Conservation (phyloP, 1,284 basidiomycete genomes). For the Sphagnurus paluster region DNA sequence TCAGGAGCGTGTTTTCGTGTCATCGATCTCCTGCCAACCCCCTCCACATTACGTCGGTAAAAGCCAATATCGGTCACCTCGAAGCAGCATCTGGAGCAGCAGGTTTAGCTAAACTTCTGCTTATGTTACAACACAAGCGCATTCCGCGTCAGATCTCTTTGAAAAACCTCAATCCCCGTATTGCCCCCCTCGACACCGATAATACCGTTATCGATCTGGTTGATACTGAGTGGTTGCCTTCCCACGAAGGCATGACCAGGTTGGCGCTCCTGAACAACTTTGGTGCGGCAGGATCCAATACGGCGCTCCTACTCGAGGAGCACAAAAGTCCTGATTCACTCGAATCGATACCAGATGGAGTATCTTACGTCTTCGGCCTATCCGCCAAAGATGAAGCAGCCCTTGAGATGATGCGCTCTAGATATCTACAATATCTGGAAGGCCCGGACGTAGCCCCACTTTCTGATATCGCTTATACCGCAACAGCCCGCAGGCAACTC, state of each 20-base stretch:
- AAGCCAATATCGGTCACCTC: constrained; percentile 72
- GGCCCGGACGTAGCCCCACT: constrained; percentile 31
- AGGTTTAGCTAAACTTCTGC: constrained; percentile 65
- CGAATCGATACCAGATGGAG: background rate
- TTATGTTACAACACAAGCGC: constrained; percentile 58
- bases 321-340: constrained; percentile 4
- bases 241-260: constrained; percentile 34
- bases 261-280: constrained; percentile 72
- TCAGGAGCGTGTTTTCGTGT: constrained; percentile 53
- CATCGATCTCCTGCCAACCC: constrained; percentile 44
- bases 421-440: constrained; percentile 48
- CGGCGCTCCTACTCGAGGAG: constrained; percentile 62
- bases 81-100: constrained; percentile 75
- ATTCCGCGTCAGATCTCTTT: constrained; percentile 67
- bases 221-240: constrained; percentile 41
- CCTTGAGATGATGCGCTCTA: constrained; percentile 45
- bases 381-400: constrained; percentile 56
- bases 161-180: constrained; percentile 53
- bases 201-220: constrained; percentile 48
- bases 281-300: constrained; percentile 72
- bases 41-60: constrained; percentile 66
- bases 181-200: constrained; percentile 49
- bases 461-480: constrained; percentile 59
- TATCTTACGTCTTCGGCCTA: constrained; percentile 50
- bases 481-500: constrained; percentile 61